Conservation (phyloP, 129 eudicot genomes). For the Lonicera japonica region DNA sequence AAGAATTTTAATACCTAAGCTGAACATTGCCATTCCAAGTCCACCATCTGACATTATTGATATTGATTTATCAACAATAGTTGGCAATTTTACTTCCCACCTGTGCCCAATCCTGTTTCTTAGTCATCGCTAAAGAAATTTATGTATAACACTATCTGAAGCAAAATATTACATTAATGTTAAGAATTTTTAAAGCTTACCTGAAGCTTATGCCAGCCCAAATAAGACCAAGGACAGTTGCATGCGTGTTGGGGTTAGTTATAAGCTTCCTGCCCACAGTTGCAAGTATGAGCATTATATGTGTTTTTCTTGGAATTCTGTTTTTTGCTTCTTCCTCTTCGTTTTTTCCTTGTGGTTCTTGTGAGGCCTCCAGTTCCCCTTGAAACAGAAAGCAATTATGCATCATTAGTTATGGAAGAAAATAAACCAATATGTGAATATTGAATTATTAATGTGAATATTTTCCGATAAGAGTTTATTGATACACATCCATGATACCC, state of each 20-base stretch:
- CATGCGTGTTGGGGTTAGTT: constrained; percentile 65
- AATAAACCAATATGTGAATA: not conserved
- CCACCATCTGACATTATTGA: constrained; percentile 75
- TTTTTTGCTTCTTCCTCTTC: constrained; percentile 23
- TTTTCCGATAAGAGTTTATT: not conserved
- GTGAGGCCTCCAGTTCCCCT: constrained; percentile 34
- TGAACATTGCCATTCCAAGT: constrained; percentile 97
- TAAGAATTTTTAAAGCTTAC: constrained; percentile 22
- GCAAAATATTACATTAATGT: not conserved
- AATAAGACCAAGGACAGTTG: constrained; percentile 57
- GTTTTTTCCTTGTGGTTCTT: constrained; percentile 24
- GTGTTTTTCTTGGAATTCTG: constrained; percentile 25
- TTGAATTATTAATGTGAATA: not conserved
- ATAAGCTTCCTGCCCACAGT: constrained; percentile 70
- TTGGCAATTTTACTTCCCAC: constrained; percentile 61
- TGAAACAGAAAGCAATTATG: constrained; percentile 5
- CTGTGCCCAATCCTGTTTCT: constrained; percentile 30
- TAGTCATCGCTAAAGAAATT: not conserved
- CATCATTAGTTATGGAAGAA: constrained; percentile 7
- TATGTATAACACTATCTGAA: not conserved
- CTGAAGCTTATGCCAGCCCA: constrained; percentile 79
- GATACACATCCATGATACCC: not conserved
- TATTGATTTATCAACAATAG: constrained; percentile 52
- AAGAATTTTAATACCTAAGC: constrained; percentile 66
- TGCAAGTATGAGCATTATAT: constrained; percentile 20